Evolutionary conservation across 2,329 filamentous ascomycete species (phyloP).

Genomic region (Zymoseptoria ardabiliae): DNA sequence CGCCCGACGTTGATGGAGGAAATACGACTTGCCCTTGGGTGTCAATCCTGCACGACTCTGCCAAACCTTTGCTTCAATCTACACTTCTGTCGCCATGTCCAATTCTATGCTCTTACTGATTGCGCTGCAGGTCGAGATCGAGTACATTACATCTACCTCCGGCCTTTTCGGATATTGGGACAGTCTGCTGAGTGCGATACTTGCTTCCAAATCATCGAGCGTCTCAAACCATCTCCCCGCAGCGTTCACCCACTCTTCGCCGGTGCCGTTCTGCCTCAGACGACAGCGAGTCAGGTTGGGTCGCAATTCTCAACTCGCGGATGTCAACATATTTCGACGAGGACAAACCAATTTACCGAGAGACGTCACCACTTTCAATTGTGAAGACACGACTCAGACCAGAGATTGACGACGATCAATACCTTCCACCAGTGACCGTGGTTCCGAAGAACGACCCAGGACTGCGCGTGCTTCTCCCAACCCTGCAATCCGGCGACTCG

Average conservation of each 20-base stretch:
- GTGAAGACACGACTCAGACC: neutral
- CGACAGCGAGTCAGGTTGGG: neutral
- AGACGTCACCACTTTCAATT: neutral
- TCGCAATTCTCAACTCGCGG: neutral
- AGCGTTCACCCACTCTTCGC: neutral
- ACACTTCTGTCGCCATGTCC: neutral
- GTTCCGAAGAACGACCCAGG: neutral
- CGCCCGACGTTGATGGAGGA: neutral
- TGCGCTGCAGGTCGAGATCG: neutral
- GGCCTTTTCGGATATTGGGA: neutral
- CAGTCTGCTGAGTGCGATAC: neutral
- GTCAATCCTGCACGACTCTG: neutral
- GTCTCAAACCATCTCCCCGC: neutral
- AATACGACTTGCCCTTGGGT: neutral
- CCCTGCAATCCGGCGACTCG: neutral
- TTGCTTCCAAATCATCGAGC: neutral
- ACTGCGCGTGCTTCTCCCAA: neutral
- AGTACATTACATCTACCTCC: neutral
- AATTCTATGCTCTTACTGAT: neutral
- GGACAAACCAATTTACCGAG: neutral
- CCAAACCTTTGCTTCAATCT: neutral
- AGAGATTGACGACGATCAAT: neutral
- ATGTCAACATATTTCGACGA: constrained; percentile 2
- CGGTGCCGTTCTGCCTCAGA: neutral
- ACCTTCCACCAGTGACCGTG: neutral